A percentile compares a stretch with the other conserved stretches of the same genome.
phyloP scores from a whole-genome alignment of 2,329 filamentous ascomycete species.

The Nemania sp. region DNA sequence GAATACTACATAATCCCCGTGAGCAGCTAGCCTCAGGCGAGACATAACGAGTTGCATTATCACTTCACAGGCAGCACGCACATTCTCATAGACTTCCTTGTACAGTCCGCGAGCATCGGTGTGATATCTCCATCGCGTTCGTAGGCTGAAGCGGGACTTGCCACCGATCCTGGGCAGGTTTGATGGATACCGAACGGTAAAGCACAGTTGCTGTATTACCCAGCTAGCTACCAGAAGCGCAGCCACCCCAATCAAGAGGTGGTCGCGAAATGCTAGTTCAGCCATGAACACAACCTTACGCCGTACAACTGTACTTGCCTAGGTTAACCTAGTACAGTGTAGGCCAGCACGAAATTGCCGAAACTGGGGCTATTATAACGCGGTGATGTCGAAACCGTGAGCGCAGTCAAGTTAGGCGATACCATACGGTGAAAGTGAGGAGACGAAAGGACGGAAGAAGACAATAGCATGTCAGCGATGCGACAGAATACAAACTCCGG shows the following conservation, averaged over 20 bases:
- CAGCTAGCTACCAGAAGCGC: conserved; percentile 11
- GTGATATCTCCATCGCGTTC: conserved; percentile 27
- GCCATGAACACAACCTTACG: not conserved
- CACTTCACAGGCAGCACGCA: conserved; percentile 15
- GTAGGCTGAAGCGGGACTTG: conserved; percentile 19
- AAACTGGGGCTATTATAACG: too few species aligned
- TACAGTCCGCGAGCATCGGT: conserved; percentile 24
- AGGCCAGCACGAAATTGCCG: too few species aligned
- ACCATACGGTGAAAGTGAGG: too few species aligned
- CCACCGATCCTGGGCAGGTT: conserved; percentile 27
- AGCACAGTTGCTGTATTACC: conserved; percentile 23
- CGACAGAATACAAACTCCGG: too few species aligned
- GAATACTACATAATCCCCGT: conserved; percentile 40
- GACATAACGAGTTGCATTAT: not conserved
- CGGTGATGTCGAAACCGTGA: too few species aligned
- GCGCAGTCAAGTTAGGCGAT: too few species aligned
- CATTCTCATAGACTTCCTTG: conserved; percentile 31
- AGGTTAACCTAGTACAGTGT: not conserved
- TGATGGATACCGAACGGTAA: conserved; percentile 27
- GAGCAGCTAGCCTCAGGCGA: not conserved
- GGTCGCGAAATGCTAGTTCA: not conserved
- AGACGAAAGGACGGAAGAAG: too few species aligned
- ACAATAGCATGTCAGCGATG: too few species aligned
- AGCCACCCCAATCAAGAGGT: conserved; percentile 4
- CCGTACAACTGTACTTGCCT: too few species aligned